Conservation (phyloP, 495 filamentous ascomycete genomes). For the Halenospora varia region DNA sequence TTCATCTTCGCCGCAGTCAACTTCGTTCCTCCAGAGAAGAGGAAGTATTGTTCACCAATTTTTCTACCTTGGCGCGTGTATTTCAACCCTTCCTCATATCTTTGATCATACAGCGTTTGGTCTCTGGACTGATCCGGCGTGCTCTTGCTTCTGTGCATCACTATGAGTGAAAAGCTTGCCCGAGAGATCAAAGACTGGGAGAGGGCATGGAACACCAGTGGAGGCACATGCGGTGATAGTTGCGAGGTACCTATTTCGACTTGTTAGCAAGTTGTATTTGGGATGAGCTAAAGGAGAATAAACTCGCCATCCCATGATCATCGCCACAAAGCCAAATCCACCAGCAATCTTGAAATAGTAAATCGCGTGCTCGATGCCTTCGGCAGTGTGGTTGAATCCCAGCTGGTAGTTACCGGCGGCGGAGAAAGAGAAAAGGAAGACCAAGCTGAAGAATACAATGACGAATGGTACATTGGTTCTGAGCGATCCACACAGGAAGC, state of each 20-base stretch:
- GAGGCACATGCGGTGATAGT: slow-evolving; percentile 7
- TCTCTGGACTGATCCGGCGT: slow-evolving; percentile 1
- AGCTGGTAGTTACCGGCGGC: slow-evolving; percentile 7
- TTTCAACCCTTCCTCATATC: too few species aligned
- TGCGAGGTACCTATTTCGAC: neutral
- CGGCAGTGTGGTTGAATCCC: slow-evolving; percentile 8
- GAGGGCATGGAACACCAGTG: slow-evolving; percentile 12
- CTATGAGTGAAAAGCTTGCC: slow-evolving; percentile 3
- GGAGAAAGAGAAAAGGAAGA: slow-evolving; percentile 7
- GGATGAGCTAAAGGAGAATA: neutral
- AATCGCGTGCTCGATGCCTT: neutral
- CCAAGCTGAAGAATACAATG: slow-evolving; percentile 8
- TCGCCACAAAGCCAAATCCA: slow-evolving; percentile 14
- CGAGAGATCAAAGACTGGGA: slow-evolving; percentile 10
- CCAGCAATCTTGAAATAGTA: slow-evolving; percentile 18
- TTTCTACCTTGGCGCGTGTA: too few species aligned
- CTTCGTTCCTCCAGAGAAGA: too few species aligned
- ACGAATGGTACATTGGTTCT: slow-evolving; percentile 15
- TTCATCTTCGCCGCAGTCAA: too few species aligned
- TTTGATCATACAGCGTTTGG: too few species aligned
- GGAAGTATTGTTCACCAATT: too few species aligned
- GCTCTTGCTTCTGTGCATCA: slow-evolving; percentile 5
- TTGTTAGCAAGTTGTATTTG: neutral
- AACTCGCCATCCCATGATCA: slow-evolving; percentile 15
- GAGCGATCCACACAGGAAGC: slow-evolving; percentile 6